Conservation (phyloP, 2,329 filamentous ascomycete genomes). For the Calonectria hawksworthii region DNA sequence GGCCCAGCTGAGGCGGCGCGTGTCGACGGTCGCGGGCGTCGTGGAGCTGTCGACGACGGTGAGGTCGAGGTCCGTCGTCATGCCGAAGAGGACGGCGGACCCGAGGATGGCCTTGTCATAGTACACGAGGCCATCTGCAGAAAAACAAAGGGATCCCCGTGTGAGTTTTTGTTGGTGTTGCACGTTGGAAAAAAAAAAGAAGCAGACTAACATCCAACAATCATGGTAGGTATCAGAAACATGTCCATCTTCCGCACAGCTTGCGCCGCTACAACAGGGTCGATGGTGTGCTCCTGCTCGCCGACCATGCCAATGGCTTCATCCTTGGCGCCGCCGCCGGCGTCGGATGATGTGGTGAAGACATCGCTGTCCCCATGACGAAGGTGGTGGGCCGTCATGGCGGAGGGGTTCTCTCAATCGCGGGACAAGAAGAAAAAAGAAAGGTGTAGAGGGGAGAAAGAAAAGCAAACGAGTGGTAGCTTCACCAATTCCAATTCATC, state of each 20-base stretch:
- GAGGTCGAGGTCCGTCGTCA: conserved; percentile 78
- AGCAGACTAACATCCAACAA: conserved; percentile 59
- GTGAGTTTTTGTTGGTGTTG: not conserved
- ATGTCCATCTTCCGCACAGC: conserved; percentile 77
- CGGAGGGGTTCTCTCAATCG: not conserved
- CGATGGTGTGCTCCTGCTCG: conserved; percentile 66
- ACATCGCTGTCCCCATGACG: conserved; percentile 23
- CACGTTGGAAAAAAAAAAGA: not conserved
- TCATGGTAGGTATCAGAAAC: conserved; percentile 78
- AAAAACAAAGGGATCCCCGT: not conserved
- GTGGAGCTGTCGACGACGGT: conserved; percentile 61
- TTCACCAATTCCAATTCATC: not conserved
- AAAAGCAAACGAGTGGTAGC: not conserved
- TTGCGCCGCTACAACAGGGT: conserved; percentile 66
- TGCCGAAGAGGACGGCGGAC: conserved; percentile 80
- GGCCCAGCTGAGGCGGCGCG: conserved; percentile 79
- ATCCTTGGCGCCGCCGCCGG: conserved; percentile 41
- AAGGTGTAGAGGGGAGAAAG: not conserved
- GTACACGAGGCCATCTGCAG: conserved; percentile 60
- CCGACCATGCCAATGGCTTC: conserved; percentile 68
- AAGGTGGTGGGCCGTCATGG: not conserved
- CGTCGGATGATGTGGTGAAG: not conserved
- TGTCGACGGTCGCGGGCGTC: conserved; percentile 71
- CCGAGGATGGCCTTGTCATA: conserved; percentile 78
- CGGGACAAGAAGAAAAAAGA: not conserved